Percentiles rank a stretch among this genome's conserved stretches.
These are phyloP conservation scores for Purpureocillium takamizusanense DNA, from an alignment of 2,329 filamentous ascomycete genomes.

Conservation along the genomic window DNA sequence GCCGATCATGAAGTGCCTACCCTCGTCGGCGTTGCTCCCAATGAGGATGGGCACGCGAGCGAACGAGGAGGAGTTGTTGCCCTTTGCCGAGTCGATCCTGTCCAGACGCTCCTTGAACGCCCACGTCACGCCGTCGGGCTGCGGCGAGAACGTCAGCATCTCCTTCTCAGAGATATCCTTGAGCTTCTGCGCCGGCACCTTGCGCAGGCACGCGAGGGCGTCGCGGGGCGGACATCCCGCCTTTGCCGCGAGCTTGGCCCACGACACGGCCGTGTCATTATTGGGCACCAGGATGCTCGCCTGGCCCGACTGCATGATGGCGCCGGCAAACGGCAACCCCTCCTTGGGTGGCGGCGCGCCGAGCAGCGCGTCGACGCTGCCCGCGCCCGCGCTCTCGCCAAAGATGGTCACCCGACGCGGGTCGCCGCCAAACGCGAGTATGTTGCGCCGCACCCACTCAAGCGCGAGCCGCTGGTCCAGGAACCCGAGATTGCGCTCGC, in stretches of 20 bases:
- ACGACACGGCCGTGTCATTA: constrained; percentile 5
- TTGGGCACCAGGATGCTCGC: constrained; percentile 3
- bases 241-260: constrained; percentile 6
- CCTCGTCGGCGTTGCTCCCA: constrained; percentile 15
- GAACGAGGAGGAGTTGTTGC: constrained; percentile 1
- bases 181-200: constrained; percentile 8
- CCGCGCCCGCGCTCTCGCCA: constrained; percentile 45
- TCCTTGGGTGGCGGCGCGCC: constrained; percentile 9
- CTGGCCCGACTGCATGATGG: constrained; percentile 17
- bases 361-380: constrained; percentile 32
- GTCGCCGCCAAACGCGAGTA: constrained; percentile 54
- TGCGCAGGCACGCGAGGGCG: constrained; percentile 14
- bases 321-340: constrained; percentile 17
- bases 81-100: constrained; percentile 6
- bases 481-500: constrained; percentile 1
- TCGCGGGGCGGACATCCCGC: constrained; percentile 6
- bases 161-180: constrained; percentile 9
- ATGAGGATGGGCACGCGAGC: constrained; percentile 15
- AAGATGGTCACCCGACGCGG: constrained; percentile 51
- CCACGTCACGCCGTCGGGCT: constrained; percentile 13
- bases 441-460: constrained; percentile 54
- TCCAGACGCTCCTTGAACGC: constrained; percentile 7
- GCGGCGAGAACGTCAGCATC: constrained; percentile 11
- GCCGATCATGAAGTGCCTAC: constrained; percentile 3
- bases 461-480: constrained; percentile 46